Evolutionary conservation across 2,329 filamentous ascomycete genomes (phyloP), one percentile per base, ranked within the genome.

Genomic region (Colletotrichum sp.): DNA sequence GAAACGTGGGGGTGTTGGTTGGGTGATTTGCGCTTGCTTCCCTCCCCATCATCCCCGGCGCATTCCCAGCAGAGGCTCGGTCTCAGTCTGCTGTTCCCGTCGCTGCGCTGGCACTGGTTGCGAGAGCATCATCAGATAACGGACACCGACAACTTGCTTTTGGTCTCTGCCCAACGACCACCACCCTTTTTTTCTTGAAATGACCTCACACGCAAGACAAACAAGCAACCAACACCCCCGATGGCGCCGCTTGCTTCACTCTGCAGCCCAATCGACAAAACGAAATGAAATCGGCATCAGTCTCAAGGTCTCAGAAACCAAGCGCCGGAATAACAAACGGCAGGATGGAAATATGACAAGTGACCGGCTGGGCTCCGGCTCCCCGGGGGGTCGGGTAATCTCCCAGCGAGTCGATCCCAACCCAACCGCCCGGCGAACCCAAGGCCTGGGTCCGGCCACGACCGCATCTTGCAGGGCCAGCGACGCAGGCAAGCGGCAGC

Each of bases 341-440:
- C 10, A 52, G 43, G n/a, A 52, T 12, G 39, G 60, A 43, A 30
- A 69, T 63, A 30, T 61, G 67, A 70, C 28, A 70, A 63, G 34
- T 70, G 67, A 70, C 67, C 67, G 67, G 67, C 52, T 24, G 36
- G 67, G 24, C 61, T 59, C 66, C 66, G 66, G n/a, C 28, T n/a
- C 30, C 30, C 28, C 15, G 32, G 30, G 26, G 15, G 48, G 34
- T 28, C 67, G 67, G 67, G 67, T 36, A 61, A 70, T 70, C 67
- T 70, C 67, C 67, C 67, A 70, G 57, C 67, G 67, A 70, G 57
- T 63, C 67, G 59, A 63, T 52, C 55, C 34, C 36, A 70, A 63
- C 57, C 67, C 24, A 64, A 43, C 61, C 34, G 61, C 34, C 61
- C 34, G 34, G 61, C 61, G 61, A 39, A 24, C 67, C 67, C 67